Conservation (phyloP, 495 filamentous ascomycete species). For the Lophiostoma macrostomum region DNA sequence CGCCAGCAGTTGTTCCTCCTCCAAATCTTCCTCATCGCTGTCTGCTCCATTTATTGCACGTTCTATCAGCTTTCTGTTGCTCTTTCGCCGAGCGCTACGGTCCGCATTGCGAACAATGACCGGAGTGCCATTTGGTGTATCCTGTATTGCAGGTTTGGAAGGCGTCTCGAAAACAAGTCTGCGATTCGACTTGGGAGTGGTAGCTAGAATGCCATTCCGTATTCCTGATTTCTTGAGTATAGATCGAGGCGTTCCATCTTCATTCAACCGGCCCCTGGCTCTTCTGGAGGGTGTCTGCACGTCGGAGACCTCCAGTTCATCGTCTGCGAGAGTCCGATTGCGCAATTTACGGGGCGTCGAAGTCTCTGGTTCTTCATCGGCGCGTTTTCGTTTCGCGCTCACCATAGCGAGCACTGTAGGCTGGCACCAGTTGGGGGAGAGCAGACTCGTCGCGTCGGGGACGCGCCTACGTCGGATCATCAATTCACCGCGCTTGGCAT, state of each 20-base stretch:
- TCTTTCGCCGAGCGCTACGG: slow-evolving; percentile 82
- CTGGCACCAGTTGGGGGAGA: too few relatives aligned
- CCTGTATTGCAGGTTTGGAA: slow-evolving; percentile 15
- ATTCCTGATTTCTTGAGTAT: slow-evolving; percentile 16
- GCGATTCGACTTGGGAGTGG: slow-evolving; percentile 25
- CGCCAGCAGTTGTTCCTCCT: slow-evolving; percentile 69
- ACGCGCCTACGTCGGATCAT: neutral
- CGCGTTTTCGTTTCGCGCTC: slow-evolving; percentile 30
- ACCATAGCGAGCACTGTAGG: slow-evolving; percentile 11
- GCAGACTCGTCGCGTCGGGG: neutral
- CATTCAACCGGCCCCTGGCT: slow-evolving; percentile 1
- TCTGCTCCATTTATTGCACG: slow-evolving; percentile 53
- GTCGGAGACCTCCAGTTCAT: slow-evolving; percentile 11
- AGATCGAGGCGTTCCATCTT: slow-evolving; percentile 20
- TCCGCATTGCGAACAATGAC: slow-evolving; percentile 66
- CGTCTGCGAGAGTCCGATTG: slow-evolving; percentile 1
- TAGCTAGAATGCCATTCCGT: slow-evolving; percentile 15
- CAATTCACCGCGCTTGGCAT: slow-evolving; percentile 1
- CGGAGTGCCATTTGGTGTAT: slow-evolving; percentile 45
- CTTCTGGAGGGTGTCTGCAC: slow-evolving; percentile 26
- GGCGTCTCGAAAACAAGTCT: slow-evolving; percentile 28
- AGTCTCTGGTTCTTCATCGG: slow-evolving; percentile 13
- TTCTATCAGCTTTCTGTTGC: slow-evolving; percentile 69
- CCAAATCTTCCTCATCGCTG: slow-evolving; percentile 68
- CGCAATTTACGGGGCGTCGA: slow-evolving; percentile 19